Percentiles rank a stretch among this genome's conserved stretches.
These are phyloP conservation scores for Globomyces sp. DNA, from an alignment of 371 early-diverging fungal genomes.

Conservation along the genomic window DNA sequence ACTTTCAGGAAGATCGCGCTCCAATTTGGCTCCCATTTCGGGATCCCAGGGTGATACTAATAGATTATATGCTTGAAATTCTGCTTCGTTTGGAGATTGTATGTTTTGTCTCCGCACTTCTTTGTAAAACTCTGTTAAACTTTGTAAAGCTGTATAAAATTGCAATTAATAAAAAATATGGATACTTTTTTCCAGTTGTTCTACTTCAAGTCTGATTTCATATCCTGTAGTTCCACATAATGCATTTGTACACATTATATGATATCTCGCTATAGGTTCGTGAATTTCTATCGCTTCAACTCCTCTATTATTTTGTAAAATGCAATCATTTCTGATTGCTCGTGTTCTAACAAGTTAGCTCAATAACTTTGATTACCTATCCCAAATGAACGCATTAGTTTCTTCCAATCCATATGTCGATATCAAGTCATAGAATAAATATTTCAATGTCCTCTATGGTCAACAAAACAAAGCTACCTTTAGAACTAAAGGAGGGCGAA, in stretches of 20 bases:
- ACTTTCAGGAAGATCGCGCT: conserved; percentile 18
- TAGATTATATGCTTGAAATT: conserved; percentile 84
- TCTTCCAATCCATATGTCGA: conserved; percentile 53
- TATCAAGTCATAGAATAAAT: conserved; percentile 68
- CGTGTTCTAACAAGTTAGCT: conserved; percentile 40
- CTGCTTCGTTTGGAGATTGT: conserved; percentile 73
- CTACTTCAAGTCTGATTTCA: conserved; percentile 78
- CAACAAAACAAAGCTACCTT: conserved; percentile 19
- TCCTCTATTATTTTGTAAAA: conserved; percentile 77
- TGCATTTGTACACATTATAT: conserved; percentile 75
- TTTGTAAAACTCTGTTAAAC: conserved; percentile 80
- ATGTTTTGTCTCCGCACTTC: conserved; percentile 62
- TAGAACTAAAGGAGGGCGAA: conserved; percentile 76
- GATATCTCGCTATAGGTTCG: conserved; percentile 87
- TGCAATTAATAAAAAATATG: background rate
- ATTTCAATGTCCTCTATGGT: conserved; percentile 64
- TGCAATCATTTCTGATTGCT: conserved; percentile 85
- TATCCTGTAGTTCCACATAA: conserved; percentile 67
- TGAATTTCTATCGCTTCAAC: conserved; percentile 64
- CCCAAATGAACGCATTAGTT: conserved; percentile 84
- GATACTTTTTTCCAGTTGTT: conserved; percentile 82
- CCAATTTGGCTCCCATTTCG: conserved; percentile 56
- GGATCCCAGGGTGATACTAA: conserved; percentile 68
- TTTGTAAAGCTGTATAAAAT: conserved; percentile 59
- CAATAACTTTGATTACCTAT: conserved; percentile 51